Conservation (phyloP, 116 monocot species). For the Phalaenopsis hybrid region DNA sequence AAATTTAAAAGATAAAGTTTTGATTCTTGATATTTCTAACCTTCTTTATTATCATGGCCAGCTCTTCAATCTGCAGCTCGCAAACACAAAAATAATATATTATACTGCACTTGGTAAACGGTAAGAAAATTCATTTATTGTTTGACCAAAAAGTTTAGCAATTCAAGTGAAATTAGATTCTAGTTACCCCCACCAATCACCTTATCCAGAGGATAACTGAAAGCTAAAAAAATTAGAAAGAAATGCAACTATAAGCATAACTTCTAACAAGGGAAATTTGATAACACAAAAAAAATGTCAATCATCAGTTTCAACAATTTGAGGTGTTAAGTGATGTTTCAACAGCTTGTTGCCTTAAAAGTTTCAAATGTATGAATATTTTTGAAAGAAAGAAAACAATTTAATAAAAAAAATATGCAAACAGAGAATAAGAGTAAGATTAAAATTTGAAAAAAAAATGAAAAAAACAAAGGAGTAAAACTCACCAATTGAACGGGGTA, state of each 20-base stretch:
- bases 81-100: constrained; percentile 4
- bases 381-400: too few species aligned
- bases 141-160: background rate
- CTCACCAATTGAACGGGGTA: background rate
- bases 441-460: background rate
- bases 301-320: background rate
- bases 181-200: background rate
- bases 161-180: background rate
- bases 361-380: background rate
- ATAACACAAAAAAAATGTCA: background rate
- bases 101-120: constrained; percentile 5
- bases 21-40: constrained; percentile 21
- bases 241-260: background rate
- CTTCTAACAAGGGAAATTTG: background rate
- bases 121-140: background rate
- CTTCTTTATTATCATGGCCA: constrained; percentile 68
- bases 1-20: background rate
- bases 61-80: constrained; percentile 72
- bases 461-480: background rate
- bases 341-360: background rate
- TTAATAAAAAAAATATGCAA: too few species aligned
- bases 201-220: background rate
- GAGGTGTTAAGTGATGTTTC: background rate
- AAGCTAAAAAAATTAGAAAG: background rate
- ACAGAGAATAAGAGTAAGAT: background rate